Conservation (phyloP, 2,329 filamentous ascomycete species). For the Cladosporium sp. region DNA sequence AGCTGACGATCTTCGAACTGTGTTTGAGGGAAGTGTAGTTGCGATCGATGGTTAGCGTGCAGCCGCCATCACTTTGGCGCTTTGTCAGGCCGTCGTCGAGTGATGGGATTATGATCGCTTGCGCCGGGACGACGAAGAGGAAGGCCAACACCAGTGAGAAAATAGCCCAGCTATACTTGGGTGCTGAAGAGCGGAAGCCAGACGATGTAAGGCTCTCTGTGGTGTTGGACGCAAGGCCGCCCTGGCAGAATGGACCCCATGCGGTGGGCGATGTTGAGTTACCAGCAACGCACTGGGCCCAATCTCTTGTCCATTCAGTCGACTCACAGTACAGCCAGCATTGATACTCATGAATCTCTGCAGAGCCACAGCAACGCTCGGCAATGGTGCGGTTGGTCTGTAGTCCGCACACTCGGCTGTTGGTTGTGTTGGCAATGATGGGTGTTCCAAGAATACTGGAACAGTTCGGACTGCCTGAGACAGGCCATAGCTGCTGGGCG, state of each 20-base stretch:
- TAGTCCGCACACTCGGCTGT: background rate
- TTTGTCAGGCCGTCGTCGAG: conserved; percentile 6
- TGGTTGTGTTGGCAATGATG: background rate
- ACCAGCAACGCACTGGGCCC: background rate
- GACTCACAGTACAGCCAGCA: conserved; percentile 15
- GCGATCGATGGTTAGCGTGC: conserved; percentile 6
- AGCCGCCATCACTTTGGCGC: conserved; percentile 11
- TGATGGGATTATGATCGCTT: conserved; percentile 12
- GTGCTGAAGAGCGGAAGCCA: background rate
- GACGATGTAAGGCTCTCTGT: background rate
- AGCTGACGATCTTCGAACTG: background rate
- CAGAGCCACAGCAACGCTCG: background rate
- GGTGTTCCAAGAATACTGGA: background rate
- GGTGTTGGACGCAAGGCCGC: background rate
- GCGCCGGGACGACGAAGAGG: background rate
- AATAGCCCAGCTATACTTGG: background rate
- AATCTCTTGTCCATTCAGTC: background rate
- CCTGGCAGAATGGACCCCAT: background rate
- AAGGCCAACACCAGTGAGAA: background rate
- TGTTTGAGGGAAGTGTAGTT: conserved; percentile 4
- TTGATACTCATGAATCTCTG: conserved; percentile 11
- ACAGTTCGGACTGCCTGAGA: background rate
- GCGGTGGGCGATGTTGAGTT: too few relatives aligned
- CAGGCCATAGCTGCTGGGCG: background rate
- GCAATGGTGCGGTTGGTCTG: background rate